Conservation (phyloP, 768 basidiomycete species). For the Gyrodon lividus region DNA sequence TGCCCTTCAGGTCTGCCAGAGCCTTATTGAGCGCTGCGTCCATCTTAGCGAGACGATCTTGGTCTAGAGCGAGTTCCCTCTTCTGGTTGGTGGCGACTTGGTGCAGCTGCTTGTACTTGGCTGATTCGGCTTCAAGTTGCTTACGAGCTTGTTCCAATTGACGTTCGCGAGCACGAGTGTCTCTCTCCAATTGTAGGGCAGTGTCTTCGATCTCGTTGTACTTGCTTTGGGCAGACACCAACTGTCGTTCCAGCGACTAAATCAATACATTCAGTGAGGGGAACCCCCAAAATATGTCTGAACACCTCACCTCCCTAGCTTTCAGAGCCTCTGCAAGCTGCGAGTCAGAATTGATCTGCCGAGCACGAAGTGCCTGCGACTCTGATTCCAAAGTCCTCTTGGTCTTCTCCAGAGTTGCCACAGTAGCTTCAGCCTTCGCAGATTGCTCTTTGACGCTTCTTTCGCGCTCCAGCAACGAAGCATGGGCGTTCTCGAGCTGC, state of each 20-base stretch:
- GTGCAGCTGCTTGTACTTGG: conserved; percentile 76
- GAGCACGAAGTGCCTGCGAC: conserved; percentile 62
- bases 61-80: conserved; percentile 63
- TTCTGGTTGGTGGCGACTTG: conserved; percentile 60
- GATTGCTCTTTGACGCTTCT: conserved; percentile 50
- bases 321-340: conserved; percentile 59
- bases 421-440: conserved; percentile 44
- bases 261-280: background rate
- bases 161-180: conserved; percentile 69
- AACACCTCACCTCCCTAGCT: conserved; percentile 67
- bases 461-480: conserved; percentile 64
- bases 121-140: conserved; percentile 71
- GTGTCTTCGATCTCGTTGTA: conserved; percentile 88
- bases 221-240: conserved; percentile 68
- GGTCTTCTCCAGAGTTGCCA: conserved; percentile 64
- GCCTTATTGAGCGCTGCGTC: conserved; percentile 82
- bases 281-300: background rate
- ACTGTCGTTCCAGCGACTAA: conserved; percentile 76
- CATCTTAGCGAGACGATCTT: conserved; percentile 67
- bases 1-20: conserved; percentile 72
- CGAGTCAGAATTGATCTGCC: conserved; percentile 65
- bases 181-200: conserved; percentile 79
- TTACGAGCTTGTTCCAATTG: conserved; percentile 70
- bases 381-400: conserved; percentile 72
- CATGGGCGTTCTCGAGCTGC: conserved; percentile 58